phyloP scores from a whole-genome alignment of 2,329 filamentous ascomycete genomes.

The Pseudocercospora musae region DNA sequence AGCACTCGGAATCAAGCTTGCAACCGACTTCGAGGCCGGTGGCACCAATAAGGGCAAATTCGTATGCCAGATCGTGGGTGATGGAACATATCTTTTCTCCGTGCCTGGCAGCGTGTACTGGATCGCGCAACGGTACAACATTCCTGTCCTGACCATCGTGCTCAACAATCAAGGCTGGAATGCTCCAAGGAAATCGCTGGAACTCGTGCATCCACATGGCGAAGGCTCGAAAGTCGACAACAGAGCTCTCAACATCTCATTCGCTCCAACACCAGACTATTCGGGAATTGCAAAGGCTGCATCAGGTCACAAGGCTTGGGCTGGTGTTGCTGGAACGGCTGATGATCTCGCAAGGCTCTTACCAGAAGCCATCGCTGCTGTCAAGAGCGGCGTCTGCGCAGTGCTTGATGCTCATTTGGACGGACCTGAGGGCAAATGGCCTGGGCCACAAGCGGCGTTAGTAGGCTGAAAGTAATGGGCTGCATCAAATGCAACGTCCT shows the following conservation, averaged over 20 bases:
- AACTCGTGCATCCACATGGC: conserved; percentile 64
- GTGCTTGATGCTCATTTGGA: conserved; percentile 62
- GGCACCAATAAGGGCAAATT: conserved; percentile 55
- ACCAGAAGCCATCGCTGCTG: conserved; percentile 57
- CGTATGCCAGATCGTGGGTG: conserved; percentile 63
- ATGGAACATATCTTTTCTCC: conserved; percentile 65
- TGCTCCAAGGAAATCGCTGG: conserved; percentile 58
- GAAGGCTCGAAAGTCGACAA: conserved; percentile 60
- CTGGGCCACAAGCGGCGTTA: conserved; percentile 35
- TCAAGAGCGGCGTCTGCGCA: conserved; percentile 56
- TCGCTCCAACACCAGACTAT: conserved; percentile 64
- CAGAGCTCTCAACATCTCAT: conserved; percentile 64
- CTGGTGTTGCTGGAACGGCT: conserved; percentile 55
- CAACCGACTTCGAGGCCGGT: conserved; percentile 52
- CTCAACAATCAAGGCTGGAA: conserved; percentile 72
- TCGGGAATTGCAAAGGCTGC: conserved; percentile 66
- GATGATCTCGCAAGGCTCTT: conserved; percentile 54
- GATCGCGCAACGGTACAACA: conserved; percentile 64
- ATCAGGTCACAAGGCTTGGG: conserved; percentile 60
- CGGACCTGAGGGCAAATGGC: conserved; percentile 55
- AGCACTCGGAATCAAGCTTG: conserved; percentile 73
- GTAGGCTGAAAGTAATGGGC: conserved; percentile 3
- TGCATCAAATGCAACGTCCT: no score
- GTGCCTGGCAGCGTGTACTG: conserved; percentile 66
- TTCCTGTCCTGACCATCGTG: conserved; percentile 64